Percentiles rank a stretch among this genome's conserved stretches.
These are phyloP conservation scores for Picochlorum costavermella DNA, from an alignment of 139 green algal genomes.

Conservation along the genomic window DNA sequence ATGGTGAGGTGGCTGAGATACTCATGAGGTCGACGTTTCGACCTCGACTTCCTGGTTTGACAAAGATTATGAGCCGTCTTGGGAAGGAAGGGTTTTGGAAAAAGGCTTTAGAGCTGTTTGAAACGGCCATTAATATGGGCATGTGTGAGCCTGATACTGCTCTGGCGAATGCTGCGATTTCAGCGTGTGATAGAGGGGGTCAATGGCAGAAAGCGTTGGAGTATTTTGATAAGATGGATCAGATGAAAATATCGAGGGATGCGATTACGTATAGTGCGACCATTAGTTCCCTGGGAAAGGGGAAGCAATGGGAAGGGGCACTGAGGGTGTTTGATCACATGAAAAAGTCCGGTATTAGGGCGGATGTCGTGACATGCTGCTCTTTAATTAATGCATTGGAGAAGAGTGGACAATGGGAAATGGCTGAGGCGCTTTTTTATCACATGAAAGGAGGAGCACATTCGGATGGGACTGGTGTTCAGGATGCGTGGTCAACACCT, in stretches of 20 bases:
- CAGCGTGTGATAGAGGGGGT: constrained; percentile 76
- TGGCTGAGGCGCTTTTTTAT: constrained; percentile 69
- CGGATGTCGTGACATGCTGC: constrained; percentile 85
- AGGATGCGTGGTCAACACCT: not conserved
- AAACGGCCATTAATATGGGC: constrained; percentile 54
- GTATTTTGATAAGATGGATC: constrained; percentile 66
- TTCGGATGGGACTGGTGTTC: constrained; percentile 13
- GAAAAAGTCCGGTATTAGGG: constrained; percentile 49
- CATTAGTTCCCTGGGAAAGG: constrained; percentile 76
- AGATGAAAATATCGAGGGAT: constrained; percentile 52
- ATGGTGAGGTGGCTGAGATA: constrained; percentile 26
- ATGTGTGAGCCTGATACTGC: constrained; percentile 67
- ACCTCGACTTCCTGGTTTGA: constrained; percentile 54
- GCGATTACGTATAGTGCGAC: constrained; percentile 82
- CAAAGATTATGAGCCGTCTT: constrained; percentile 77
- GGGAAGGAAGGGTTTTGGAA: constrained; percentile 73
- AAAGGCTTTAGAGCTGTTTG: constrained; percentile 76
- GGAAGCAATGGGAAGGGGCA: constrained; percentile 64
- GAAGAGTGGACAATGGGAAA: constrained; percentile 79
- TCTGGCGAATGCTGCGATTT: constrained; percentile 83
- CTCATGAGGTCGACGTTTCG: constrained; percentile 26
- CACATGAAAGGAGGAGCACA: constrained; percentile 22
- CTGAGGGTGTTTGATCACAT: constrained; percentile 47
- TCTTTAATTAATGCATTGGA: constrained; percentile 80
- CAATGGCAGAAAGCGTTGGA: constrained; percentile 69